These are phyloP conservation scores for Clitopilus passeckerianus DNA, from an alignment of 768 basidiomycete genomes.

Conservation along the genomic window DNA sequence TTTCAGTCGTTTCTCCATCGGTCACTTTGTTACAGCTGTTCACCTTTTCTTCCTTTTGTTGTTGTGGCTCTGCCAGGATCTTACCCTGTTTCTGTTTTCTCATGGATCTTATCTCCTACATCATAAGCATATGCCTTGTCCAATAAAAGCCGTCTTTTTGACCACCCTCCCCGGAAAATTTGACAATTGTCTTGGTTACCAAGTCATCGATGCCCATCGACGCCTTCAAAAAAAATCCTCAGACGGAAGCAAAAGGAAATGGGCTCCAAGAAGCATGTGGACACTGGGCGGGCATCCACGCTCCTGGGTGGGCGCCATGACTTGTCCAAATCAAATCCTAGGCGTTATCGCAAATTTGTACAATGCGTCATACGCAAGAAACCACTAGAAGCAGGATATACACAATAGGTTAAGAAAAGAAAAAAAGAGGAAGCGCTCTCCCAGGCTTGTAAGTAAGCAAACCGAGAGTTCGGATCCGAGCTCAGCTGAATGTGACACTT, in stretches of 20 bases:
- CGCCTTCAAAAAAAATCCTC: background rate
- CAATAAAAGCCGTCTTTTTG: background rate
- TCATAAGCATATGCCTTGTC: background rate
- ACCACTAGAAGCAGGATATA: background rate
- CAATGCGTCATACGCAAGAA: background rate
- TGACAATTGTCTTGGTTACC: background rate
- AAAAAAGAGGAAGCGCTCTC: background rate
- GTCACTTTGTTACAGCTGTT: background rate
- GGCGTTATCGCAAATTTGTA: background rate
- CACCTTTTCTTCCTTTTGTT: background rate
- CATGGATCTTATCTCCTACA: background rate
- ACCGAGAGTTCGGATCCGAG: background rate
- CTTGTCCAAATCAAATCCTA: background rate
- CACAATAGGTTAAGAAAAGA: background rate
- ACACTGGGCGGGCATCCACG: background rate
- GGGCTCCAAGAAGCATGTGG: background rate
- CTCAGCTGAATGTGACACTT: background rate
- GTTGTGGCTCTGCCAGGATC: background rate
- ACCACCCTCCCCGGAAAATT: background rate
- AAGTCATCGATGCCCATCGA: background rate
- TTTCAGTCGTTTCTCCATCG: conserved; percentile 3
- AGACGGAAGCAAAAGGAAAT: background rate
- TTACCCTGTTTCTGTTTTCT: background rate
- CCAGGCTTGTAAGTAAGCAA: background rate
- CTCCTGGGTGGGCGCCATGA: background rate